Base-by-base conservation (phyloP, 139 green algal species). In the Monoraphidium neglectum region DNA sequence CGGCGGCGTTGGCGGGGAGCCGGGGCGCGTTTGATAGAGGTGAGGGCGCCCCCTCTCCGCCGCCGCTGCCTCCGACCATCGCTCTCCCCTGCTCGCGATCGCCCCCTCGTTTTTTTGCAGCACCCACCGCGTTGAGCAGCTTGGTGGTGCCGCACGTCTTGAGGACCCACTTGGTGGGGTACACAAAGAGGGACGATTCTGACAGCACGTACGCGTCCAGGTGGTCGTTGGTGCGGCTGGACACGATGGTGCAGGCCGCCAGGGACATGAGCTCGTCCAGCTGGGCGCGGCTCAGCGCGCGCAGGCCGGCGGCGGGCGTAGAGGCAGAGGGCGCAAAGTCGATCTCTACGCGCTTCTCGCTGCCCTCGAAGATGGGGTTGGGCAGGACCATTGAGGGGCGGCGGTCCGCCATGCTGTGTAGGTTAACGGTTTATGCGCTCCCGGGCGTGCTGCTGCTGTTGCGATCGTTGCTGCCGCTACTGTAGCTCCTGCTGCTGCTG, bases 131-230 rank as follows among this genome's bases (percentile, higher is more conserved):
- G 70, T 86, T 78, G 47, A 99, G 89, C 49, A 99, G 90, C 65
- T 84, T 83, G 28, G 97, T 99, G 71, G 93, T 99, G 70, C 97
- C 97, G 84, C 97, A 99, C 0, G 97, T 99, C 90, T 99, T 99
- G 32, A 99, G 87, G 4, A 99, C 89, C 62, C 95, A 88, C 79
- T 89, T 95, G 68, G 73, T 82, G 4, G 93, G 87, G 79, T 96
- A 98, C 28, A 99, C 90, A 83, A 99, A 99, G 43, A 99, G 86
- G 65, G 80, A 93, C 51, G 84, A 95, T 89, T 99, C 97, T 1
- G 91, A 97, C 53, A 99, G 89, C 33, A 99, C 95, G 76, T 99
- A 99, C 1, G 95, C 92, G 84, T 99, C 96, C 49, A 98, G 94
- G 24, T 83, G 43, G 8, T 51, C 84, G 84, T 95, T 95, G 79